Percentiles rank a stretch among this genome's conserved stretches.
phyloP scores from a whole-genome alignment of 2,329 filamentous ascomycete genomes.

The Xenoacremonium recifei region DNA sequence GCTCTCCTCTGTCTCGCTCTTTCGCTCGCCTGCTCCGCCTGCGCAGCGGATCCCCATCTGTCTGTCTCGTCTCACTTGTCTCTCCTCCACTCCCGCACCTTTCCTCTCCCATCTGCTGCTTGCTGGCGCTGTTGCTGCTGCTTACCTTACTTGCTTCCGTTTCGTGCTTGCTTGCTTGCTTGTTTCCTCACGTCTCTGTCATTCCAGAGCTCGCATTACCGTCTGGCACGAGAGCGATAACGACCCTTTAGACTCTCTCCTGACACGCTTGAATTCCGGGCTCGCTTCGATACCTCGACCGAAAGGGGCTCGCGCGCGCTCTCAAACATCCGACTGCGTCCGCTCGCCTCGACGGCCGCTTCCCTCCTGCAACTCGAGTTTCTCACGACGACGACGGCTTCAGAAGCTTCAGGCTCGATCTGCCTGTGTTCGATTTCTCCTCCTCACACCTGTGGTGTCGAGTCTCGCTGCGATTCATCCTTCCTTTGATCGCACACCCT shows the following conservation, averaged over 20 bases:
- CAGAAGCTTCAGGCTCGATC: slow-evolving; percentile 2
- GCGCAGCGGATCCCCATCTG: too few relatives aligned
- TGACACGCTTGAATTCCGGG: not conserved
- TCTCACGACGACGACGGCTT: slow-evolving; percentile 10
- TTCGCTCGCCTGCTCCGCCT: not conserved
- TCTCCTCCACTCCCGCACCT: slow-evolving; percentile 16
- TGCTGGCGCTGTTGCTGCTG: slow-evolving; percentile 17
- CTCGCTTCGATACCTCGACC: not conserved
- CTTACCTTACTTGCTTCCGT: slow-evolving; percentile 10
- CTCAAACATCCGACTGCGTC: not conserved
- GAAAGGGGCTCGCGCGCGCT: not conserved
- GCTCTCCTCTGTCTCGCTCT: not conserved
- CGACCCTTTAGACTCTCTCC: slow-evolving; percentile 17
- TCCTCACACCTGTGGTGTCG: slow-evolving; percentile 27
- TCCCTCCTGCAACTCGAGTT: not conserved
- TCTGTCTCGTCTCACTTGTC: slow-evolving; percentile 1
- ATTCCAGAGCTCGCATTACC: slow-evolving; percentile 31
- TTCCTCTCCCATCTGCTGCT: slow-evolving; percentile 14
- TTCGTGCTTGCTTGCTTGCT: slow-evolving; percentile 19
- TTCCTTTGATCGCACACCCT: slow-evolving; percentile 18
- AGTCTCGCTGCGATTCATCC: slow-evolving; percentile 12
- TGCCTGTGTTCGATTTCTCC: slow-evolving; percentile 8
- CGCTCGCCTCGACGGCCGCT: not conserved
- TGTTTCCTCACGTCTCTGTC: slow-evolving; percentile 13
- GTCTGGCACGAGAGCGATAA: slow-evolving; percentile 32